phyloP scores from a whole-genome alignment of 2,329 filamentous ascomycete species.

The Pseudogymnoascus sp. region DNA sequence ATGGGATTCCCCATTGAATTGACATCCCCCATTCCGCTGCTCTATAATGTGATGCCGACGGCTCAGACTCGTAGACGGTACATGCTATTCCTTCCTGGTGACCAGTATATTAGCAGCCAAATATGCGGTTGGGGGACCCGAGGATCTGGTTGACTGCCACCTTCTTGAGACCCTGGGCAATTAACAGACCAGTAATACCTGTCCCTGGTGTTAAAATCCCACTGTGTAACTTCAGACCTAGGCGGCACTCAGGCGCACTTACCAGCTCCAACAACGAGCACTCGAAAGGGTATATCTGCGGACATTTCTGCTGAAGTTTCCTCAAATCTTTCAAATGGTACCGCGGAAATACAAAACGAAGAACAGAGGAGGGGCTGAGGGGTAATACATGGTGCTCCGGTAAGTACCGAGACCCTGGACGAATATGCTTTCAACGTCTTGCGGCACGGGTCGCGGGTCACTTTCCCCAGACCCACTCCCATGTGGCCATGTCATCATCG shows the following conservation, averaged over 20 bases:
- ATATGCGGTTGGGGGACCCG: background rate
- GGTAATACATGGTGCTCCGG: background rate
- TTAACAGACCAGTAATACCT: constrained; percentile 36
- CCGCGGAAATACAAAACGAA: background rate
- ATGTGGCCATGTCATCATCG: background rate
- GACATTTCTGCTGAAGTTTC: constrained; percentile 1
- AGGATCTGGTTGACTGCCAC: constrained; percentile 15
- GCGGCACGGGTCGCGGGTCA: background rate
- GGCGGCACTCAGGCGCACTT: background rate
- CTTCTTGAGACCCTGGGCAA: constrained; percentile 36
- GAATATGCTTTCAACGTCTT: background rate
- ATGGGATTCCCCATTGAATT: constrained; percentile 11
- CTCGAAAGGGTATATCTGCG: constrained; percentile 14
- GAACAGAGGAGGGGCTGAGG: background rate
- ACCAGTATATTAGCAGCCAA: background rate
- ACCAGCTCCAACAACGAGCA: constrained; percentile 19
- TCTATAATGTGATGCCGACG: background rate
- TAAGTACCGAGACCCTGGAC: background rate
- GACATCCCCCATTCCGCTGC: constrained; percentile 15
- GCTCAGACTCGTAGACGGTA: constrained; percentile 14
- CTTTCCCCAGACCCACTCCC: background rate
- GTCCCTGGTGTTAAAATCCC: constrained; percentile 7
- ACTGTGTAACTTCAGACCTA: background rate
- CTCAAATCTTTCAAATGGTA: too few species aligned
- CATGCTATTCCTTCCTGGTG: constrained; percentile 9